Base-by-base conservation (phyloP, 75 land plant genomes). In the Chamaecyparis obtusa region DNA sequence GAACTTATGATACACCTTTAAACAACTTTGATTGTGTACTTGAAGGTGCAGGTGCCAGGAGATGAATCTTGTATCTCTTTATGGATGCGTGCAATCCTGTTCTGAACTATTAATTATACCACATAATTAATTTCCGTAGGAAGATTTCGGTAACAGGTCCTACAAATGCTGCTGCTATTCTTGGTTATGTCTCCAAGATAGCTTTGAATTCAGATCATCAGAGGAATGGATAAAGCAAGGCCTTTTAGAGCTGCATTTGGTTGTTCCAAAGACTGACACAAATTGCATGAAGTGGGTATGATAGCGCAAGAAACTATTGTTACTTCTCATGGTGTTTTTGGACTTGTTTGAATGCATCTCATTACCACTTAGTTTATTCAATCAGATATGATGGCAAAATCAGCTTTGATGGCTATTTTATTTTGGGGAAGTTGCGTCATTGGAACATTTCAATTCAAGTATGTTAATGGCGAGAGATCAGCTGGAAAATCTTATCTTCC, bases 391-490 rank as follows among this genome's bases (percentile, higher is more conserved):
- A 81, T 81, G 51, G 83, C 30, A 13, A 27, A 43, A 46, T 24
- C 48, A 46, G 51, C n/a, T 2, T 81, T 46, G 1, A 6, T 81
- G 51, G 51, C 15, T 81, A 41, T 81, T 81, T 81, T 81, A 14
- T 27, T 81, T 81, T 44, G 41, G 46, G 83, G 83, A 46, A 46
- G 15, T 46, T 81, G 21, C n/a, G 16, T n/a, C n/a, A 10, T 81
- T 46, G 83, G 83, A 81, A 49, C 13, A 14, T 81, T 81, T 14
- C 33, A 74, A 32, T 32, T 32, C 54, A 43, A 44, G 48, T 9
- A 78, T 41, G 83, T 49, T 46, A 81, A 44, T 81, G 83, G 49
- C n/a, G 48, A 81, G 14, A 81, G 83, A 27, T 81, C 46, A 19
- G 14, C 44, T 46, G 83, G 83, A 46, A 81, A 44, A n/a, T 81